Conservation (phyloP, 192 early-diverging fungal genomes). For the Chytriomyces sp. region DNA sequence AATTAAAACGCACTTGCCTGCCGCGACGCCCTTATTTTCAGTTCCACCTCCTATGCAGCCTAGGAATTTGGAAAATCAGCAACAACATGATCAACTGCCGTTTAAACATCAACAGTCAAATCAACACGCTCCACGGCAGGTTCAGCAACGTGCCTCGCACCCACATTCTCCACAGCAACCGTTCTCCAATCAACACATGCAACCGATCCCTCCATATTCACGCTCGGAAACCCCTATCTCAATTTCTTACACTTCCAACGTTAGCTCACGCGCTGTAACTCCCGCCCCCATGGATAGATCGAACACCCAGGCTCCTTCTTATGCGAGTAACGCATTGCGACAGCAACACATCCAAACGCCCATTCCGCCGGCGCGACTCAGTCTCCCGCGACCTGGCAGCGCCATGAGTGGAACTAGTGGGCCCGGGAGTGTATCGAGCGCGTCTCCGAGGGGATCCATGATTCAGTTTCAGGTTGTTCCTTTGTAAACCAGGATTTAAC, state of each 20-base stretch:
- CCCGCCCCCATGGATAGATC: no score
- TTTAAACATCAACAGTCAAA: neutral
- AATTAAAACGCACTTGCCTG: neutral
- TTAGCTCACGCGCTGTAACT: no score
- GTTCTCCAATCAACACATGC: no score
- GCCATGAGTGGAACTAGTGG: neutral
- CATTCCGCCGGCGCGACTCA: conserved; percentile 3
- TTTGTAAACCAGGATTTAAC: neutral
- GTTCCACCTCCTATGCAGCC: neutral
- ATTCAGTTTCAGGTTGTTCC: neutral
- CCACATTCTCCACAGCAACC: no score
- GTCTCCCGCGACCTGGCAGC: neutral
- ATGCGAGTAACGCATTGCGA: no score
- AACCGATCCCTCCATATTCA: no score
- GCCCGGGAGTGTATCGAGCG: neutral
- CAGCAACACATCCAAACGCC: neutral
- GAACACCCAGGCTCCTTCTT: no score
- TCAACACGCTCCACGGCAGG: no score
- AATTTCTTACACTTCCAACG: no score
- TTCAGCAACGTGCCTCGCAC: no score
- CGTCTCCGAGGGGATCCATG: neutral
- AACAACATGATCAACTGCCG: neutral
- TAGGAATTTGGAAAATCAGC: neutral
- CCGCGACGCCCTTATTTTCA: neutral
- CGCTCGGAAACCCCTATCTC: no score